Evolutionary conservation across 2,329 filamentous ascomycete genomes (phyloP).

Genomic region (Lomentospora prolificans): DNA sequence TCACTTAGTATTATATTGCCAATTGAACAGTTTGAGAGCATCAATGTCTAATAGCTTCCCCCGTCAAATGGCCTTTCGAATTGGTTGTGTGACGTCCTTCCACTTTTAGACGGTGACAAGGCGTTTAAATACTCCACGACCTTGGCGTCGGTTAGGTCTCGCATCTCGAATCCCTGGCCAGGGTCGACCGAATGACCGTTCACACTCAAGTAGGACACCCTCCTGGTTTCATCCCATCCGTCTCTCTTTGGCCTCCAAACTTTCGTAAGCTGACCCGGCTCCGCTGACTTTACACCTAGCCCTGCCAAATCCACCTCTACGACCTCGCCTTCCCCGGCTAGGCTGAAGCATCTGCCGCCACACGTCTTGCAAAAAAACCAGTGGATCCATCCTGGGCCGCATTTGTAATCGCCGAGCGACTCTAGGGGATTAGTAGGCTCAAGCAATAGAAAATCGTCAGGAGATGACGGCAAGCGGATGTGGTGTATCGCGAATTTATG

Average conservation of each 20-base stretch:
- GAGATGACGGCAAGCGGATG: constrained; percentile 23
- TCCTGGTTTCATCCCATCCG: not conserved
- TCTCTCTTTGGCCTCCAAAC: not conserved
- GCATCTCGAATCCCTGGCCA: constrained; percentile 26
- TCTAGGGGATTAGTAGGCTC: not conserved
- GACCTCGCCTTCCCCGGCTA: constrained; percentile 23
- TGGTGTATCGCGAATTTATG: constrained; percentile 38
- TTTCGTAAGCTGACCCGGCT: not conserved
- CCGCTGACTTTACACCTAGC: not conserved
- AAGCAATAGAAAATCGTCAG: constrained; percentile 3
- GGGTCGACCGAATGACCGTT: constrained; percentile 27
- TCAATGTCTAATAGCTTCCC: not conserved
- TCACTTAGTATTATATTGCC: too few species aligned
- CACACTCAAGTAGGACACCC: constrained; percentile 23
- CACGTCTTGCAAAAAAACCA: constrained; percentile 39
- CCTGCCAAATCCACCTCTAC: not conserved
- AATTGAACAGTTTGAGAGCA: too few species aligned
- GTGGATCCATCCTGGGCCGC: constrained; percentile 19
- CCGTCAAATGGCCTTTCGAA: not conserved
- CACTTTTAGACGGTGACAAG: not conserved
- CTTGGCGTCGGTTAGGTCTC: constrained; percentile 24
- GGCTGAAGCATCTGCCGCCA: constrained; percentile 32
- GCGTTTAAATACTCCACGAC: constrained; percentile 17
- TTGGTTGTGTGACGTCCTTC: not conserved
- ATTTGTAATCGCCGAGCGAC: constrained; percentile 23